Conservation (phyloP, 1,139 yeast genomes). For the Barnettozyma hawaiiensis region DNA sequence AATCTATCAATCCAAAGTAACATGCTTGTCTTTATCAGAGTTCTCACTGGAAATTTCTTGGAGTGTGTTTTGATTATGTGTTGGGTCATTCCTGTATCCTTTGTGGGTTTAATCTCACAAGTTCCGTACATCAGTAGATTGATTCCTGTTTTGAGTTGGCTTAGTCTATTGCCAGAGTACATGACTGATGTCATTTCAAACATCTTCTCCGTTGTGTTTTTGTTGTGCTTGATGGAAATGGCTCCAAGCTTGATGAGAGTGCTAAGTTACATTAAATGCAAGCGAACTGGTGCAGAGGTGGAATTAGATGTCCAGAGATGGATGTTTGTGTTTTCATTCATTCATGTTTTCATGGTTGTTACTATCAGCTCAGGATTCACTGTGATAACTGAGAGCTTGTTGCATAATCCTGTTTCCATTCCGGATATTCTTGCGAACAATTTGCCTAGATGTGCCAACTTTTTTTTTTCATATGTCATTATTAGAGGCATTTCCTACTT, state of each 20-base stretch:
- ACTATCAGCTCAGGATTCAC: conserved; percentile 80
- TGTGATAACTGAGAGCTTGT: conserved; percentile 55
- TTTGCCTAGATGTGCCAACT: conserved; percentile 76
- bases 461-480: conserved; percentile 68
- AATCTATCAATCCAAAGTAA: conserved; percentile 40
- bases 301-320: conserved; percentile 61
- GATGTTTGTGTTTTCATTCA: conserved; percentile 66
- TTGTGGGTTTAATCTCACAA: conserved; percentile 62
- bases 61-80: conserved; percentile 45
- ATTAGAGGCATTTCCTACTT: conserved; percentile 69
- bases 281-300: conserved; percentile 47
- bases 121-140: conserved; percentile 51
- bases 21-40: conserved; percentile 32
- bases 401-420: conserved; percentile 67
- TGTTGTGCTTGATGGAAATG: conserved; percentile 51
- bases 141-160: conserved; percentile 49
- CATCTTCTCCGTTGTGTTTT: conserved; percentile 54
- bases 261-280: conserved; percentile 46
- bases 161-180: conserved; percentile 47
- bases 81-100: conserved; percentile 69
- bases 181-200: conserved; percentile 49
- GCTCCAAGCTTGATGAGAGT: conserved; percentile 48
- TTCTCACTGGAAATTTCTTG: conserved; percentile 38
- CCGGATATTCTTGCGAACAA: conserved; percentile 68
- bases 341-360: conserved; percentile 79